Evolutionary conservation across 1,139 yeast species (phyloP).

Genomic region (Protomyces arabidopsidicola): DNA sequence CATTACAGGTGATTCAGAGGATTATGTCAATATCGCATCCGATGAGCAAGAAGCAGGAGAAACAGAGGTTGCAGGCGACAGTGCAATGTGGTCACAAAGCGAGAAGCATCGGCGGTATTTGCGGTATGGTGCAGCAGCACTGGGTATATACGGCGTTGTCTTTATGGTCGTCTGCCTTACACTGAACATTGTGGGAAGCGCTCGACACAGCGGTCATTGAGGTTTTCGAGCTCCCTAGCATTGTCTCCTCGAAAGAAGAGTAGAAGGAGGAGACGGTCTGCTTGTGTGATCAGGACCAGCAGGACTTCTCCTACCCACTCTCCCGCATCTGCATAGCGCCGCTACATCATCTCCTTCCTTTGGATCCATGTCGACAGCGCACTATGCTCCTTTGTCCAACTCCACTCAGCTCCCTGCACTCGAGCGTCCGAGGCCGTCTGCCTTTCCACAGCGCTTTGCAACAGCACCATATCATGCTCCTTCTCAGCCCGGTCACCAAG

Average conservation of each 20-base stretch:
- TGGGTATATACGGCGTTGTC: constrained; percentile 67
- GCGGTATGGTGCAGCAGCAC: constrained; percentile 56
- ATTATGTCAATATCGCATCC: constrained; percentile 1
- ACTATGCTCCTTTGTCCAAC: not conserved
- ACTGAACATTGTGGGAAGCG: constrained; percentile 16
- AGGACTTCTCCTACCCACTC: too few species aligned
- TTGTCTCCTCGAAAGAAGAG: too few species aligned
- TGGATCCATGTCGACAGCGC: not conserved
- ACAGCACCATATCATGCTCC: not conserved
- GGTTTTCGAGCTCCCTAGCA: not conserved
- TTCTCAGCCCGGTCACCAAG: not conserved
- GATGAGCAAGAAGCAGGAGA: constrained; percentile 2
- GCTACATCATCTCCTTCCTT: too few species aligned
- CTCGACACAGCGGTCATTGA: constrained; percentile 1
- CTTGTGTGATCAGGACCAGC: too few species aligned
- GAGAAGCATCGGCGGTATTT: constrained; percentile 35
- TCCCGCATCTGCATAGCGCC: too few species aligned
- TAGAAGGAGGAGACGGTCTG: too few species aligned
- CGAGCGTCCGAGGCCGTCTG: not conserved
- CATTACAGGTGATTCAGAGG: constrained; percentile 18
- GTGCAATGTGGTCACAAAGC: constrained; percentile 28
- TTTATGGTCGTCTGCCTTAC: constrained; percentile 72
- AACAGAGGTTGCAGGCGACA: not conserved
- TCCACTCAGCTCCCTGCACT: not conserved
- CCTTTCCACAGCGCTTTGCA: not conserved